These are phyloP conservation scores for Phellopilus nigrolimitatus DNA, from an alignment of 1,284 basidiomycete species.

Conservation along the genomic window DNA sequence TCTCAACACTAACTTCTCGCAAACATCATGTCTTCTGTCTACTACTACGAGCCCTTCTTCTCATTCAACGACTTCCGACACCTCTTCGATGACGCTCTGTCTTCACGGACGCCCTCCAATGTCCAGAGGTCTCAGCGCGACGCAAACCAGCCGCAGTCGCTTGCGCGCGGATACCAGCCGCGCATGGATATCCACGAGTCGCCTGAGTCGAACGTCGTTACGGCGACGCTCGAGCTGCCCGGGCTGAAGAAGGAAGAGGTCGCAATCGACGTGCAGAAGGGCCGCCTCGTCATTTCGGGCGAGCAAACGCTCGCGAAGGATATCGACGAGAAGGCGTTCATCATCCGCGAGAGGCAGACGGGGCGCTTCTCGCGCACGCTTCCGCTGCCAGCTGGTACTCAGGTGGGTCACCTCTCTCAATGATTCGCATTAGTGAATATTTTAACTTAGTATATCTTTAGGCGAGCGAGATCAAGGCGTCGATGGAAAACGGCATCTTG, in stretches of 20 bases:
- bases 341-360: constrained; percentile 44
- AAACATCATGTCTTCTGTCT: constrained; percentile 34
- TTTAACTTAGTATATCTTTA: constrained; percentile 18
- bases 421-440: neutral
- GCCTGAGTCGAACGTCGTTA: constrained; percentile 10
- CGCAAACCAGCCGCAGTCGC: neutral
- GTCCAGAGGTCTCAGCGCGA: neutral
- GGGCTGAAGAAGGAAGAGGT: too few species aligned
- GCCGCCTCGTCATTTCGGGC: too few species aligned
- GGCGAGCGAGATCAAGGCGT: too few species aligned
- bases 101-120: constrained; percentile 17
- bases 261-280: too few species aligned
- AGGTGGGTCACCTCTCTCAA: constrained; percentile 2
- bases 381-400: constrained; percentile 5
- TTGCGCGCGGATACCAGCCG: constrained; percentile 9
- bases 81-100: constrained; percentile 43
- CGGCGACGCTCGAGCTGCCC: constrained; percentile 34
- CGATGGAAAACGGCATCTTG: constrained; percentile 25
- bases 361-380: too few species aligned
- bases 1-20: neutral
- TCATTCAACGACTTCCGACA: constrained; percentile 39
- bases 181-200: constrained; percentile 11
- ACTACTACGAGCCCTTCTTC: constrained; percentile 46
- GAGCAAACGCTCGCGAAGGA: constrained; percentile 34
- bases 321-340: constrained; percentile 39